Base-by-base conservation (phyloP, 2,329 filamentous ascomycete species). In the Neopestalotiopsis rosae region DNA sequence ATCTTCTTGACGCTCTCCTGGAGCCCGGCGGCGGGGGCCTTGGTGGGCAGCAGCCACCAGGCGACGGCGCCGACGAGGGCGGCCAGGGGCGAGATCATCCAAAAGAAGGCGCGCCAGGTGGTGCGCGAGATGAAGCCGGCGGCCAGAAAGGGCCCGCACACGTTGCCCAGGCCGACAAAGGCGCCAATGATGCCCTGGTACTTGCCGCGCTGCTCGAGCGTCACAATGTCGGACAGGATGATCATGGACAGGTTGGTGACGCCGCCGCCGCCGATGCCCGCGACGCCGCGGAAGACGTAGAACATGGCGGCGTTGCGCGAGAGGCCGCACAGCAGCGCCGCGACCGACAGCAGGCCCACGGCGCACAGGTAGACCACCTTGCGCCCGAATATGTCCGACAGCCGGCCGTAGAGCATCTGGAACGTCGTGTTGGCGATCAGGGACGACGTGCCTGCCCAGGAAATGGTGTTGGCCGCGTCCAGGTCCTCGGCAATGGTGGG, bases 341-440 rank as follows among this genome's bases (percentile, higher is more conserved):
- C 80, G 0, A 78, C 4, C 0, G 74, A 76, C 20, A 81, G 74
- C 1, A 80, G 64, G 0, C 65, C 73, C 9, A 81, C 59, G 13
- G 74, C 79, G 0, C 74, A 70, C 0, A 82, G 61, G 0, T 80
- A 73, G 17, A 81, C 69, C 0, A 74, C 74, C 65, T 81, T 82
- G 0, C 81, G 72, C 1, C 80, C 80, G 3, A 80, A 79, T 0
- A 82, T 90, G 75, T 94, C 91, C 0, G 90, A 92, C 3, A 93
- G 82, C 1, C 91, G 87, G 1, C 91, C 91, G 73, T 92, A 92
- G 0, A 94, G 83, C 0, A 91, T 91, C 76, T 93, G 90, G 66
- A 93, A 91, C 1, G 91, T 90, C 1, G 91, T 93, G 5, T 87
- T 78, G 0, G 81, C 79, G 14, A 82, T 76, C 14, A 79, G 76